A percentile compares a stretch with the other conserved stretches of the same genome.
phyloP scores from a whole-genome alignment of 192 early-diverging fungal species.

The Backusella liffmaniae region DNA sequence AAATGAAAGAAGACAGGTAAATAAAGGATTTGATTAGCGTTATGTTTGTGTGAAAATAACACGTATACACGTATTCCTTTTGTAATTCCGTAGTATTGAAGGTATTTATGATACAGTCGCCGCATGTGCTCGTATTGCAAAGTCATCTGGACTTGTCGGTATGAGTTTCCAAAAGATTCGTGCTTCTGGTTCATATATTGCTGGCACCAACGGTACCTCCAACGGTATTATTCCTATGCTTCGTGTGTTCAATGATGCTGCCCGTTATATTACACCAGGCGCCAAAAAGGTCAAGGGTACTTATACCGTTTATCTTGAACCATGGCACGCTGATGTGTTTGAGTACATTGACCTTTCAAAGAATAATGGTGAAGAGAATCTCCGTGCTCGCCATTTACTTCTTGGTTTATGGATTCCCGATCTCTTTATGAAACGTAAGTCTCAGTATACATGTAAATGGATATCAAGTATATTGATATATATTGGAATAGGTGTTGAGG shows the following conservation, averaged over 20 bases:
- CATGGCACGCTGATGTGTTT: conserved; percentile 97
- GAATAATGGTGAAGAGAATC: conserved; percentile 96
- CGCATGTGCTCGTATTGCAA: conserved; percentile 93
- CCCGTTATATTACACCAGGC: conserved; percentile 95
- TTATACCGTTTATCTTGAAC: conserved; percentile 96
- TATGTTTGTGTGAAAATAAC: not conserved
- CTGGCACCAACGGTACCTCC: conserved; percentile 94
- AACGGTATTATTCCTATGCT: conserved; percentile 98
- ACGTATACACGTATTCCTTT: too few species aligned
- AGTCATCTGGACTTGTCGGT: conserved; percentile 93
- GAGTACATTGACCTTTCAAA: conserved; percentile 91
- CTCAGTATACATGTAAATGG: not conserved
- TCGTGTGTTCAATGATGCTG: conserved; percentile 96
- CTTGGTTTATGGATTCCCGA: conserved; percentile 96
- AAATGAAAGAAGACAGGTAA: conserved; percentile 83
- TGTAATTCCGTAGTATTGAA: conserved; percentile 63
- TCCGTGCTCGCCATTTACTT: conserved; percentile 92
- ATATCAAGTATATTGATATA: not conserved
- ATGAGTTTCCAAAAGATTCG: conserved; percentile 96
- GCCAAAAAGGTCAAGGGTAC: conserved; percentile 94
- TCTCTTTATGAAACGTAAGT: conserved; percentile 87
- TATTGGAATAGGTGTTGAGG: conserved; percentile 55
- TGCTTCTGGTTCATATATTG: conserved; percentile 91
- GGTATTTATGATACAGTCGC: conserved; percentile 97
- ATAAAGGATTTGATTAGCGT: not conserved